Evolutionary conservation across 2,329 filamentous ascomycete species (phyloP), one percentile per base, ranked within the genome.

Genomic region (Ceratocystiopsis brevicomis): DNA sequence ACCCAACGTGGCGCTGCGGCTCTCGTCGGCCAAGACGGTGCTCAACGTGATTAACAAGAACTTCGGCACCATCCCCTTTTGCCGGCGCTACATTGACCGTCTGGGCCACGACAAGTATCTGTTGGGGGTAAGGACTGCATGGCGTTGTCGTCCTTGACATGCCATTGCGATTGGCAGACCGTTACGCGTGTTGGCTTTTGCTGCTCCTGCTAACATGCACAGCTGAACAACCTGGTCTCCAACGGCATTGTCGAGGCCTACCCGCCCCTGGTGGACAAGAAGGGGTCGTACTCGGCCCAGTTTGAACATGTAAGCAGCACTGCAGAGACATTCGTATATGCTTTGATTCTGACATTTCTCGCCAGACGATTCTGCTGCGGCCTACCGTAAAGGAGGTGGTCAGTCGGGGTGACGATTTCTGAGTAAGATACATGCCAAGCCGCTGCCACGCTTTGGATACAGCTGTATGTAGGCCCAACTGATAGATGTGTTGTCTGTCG

Each of bases 91-190:
- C 58, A 68, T 96, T 47, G 87, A 95, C 62, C 79, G 87, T 44
- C 62, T 95, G n/a, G 87, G 88, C 21, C 83, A 92, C 59, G 85
- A 95, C 48, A 94, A 94, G 61, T 95, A 96, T 57, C 71, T 94
- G 35, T 69, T 94, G 9, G 87, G 87, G 39, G 82, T 88, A 66
- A 60, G 77, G 61, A 17, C 11, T 6, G 6, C 25, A 30, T 30
- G 25, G 6, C 25, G 8, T 16, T 16, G 13, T 43, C 14, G n/a
- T n/a, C n/a, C n/a, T n/a, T n/a, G n/a, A n/a, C n/a, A n/a, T n/a
- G n/a, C n/a, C n/a, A n/a, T n/a, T n/a, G n/a, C n/a, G n/a, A n/a
- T n/a, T n/a, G n/a, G n/a, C n/a, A n/a, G n/a, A n/a, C 19, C 38
- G 10, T 16, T 19, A 14, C n/a, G 14, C 40, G 12, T 30, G 30